Base-by-base conservation (phyloP, 1,284 basidiomycete species). In the Ustilago sp. region DNA sequence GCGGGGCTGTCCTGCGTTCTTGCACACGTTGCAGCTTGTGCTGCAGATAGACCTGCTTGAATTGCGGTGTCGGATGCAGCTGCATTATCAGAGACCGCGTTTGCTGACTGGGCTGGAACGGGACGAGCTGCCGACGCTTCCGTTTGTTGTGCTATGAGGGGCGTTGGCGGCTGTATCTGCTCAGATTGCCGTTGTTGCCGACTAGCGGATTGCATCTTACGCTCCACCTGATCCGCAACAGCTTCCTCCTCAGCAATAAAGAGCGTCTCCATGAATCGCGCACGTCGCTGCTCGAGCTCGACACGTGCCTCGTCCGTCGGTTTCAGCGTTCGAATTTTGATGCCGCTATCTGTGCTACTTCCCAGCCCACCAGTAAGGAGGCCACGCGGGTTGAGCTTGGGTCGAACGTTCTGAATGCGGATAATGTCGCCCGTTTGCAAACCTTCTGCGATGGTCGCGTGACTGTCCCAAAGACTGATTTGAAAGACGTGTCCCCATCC, bases 381-480 rank as follows among this genome's bases (percentile, higher is more conserved):
- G 2, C 77, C 77, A 12, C 63, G 58, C 8, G 70, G 67, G 17
- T 80, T 76, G 56, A 67, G 66, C 23, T 77, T 77, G 28, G 79
- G 68, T 0, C 77, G 68, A 8, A 83, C 71, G 48, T 81, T 81
- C 45, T 77, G 66, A 19, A 83, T 77, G 47, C 77, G 72, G 34
- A 83, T 75, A 35, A 83, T 67, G 19, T 81, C 77, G 12, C 81
- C 79, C 0, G 75, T 67, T 41, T 68, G 68, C 7, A 83, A 60
- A 5, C 70, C 73, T 36, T 75, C 59, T 6, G 77, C 74, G 11
- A 80, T 68, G 36, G 69, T 68, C 15, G 77, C 80, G 19, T 81
- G 77, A 38, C 69, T 66, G 41, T 75, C 81, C 77, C 77, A 83
- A 1, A 83, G 70, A 38, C 79, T 77, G 57, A 81, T 77, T 54